Conservation (phyloP, 495 filamentous ascomycete species). For the Penicillium atrosanguineum region DNA sequence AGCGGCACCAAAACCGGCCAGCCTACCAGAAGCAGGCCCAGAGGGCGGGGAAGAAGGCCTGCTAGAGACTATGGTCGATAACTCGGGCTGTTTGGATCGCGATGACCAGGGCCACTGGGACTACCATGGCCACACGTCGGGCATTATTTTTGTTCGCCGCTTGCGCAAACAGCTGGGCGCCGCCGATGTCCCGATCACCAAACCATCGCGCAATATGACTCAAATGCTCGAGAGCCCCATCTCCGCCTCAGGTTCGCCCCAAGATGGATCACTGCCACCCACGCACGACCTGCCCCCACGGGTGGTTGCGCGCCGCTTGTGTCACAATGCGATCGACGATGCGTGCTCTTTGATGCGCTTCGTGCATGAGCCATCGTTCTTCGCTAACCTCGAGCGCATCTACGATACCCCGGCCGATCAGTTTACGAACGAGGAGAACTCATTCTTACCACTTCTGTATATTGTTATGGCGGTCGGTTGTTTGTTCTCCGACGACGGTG, state of each 20-base stretch:
- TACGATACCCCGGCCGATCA: constrained; percentile 71
- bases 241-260: constrained; percentile 59
- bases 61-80: constrained; percentile 91
- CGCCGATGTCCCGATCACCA: constrained; percentile 43
- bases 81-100: constrained; percentile 83
- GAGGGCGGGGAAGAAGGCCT: constrained; percentile 65
- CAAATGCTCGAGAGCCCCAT: constrained; percentile 71
- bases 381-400: constrained; percentile 69
- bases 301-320: constrained; percentile 64
- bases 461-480: constrained; percentile 81
- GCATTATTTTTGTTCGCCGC: constrained; percentile 77
- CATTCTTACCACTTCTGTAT: constrained; percentile 81
- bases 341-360: constrained; percentile 81
- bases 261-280: constrained; percentile 49
- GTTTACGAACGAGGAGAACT: constrained; percentile 71
- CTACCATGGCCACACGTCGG: constrained; percentile 92
- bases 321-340: constrained; percentile 75
- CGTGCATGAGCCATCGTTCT: constrained; percentile 87
- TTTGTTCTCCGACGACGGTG: constrained; percentile 63
- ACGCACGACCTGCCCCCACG: constrained; percentile 69
- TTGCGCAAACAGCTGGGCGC: constrained; percentile 83
- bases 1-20: constrained; percentile 4
- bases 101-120: constrained; percentile 93
- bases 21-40: constrained; percentile 14
- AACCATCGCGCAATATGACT: constrained; percentile 31